A percentile compares a stretch with the other conserved stretches of the same genome.
phyloP scores from a whole-genome alignment of 768 basidiomycete species.

The Termitomyces sp. region DNA sequence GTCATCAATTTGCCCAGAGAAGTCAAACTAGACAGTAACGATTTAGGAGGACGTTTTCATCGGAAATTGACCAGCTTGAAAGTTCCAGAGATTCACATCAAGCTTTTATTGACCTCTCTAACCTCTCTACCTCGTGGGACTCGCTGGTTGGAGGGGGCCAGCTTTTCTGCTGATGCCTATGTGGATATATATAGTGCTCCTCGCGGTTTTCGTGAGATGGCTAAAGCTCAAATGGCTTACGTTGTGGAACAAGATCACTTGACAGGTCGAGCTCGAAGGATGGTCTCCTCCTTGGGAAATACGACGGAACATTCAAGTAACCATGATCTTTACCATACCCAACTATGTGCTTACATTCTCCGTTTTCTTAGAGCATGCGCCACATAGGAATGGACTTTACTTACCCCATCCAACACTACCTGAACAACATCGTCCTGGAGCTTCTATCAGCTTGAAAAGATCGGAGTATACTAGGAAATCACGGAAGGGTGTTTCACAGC shows the following conservation, averaged over 20 bases:
- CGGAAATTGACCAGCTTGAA: conserved; percentile 57
- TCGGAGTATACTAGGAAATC: conserved; percentile 1
- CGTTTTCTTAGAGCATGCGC: conserved; percentile 13
- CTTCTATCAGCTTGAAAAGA: not conserved
- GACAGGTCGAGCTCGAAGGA: conserved; percentile 55
- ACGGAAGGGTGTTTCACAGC: conserved; percentile 18
- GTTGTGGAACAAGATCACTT: conserved; percentile 62
- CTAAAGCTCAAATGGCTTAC: conserved; percentile 57
- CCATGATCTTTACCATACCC: not conserved
- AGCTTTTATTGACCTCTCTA: conserved; percentile 42
- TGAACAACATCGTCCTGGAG: not conserved
- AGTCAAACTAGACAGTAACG: conserved; percentile 64
- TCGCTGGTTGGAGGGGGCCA: conserved; percentile 66
- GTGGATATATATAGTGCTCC: conserved; percentile 71
- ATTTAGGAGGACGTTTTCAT: conserved; percentile 65
- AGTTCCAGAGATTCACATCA: conserved; percentile 45
- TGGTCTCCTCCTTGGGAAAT: conserved; percentile 32
- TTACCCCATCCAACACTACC: conserved; percentile 28
- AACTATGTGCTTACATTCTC: not conserved
- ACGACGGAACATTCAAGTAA: conserved; percentile 14
- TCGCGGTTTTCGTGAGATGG: conserved; percentile 44
- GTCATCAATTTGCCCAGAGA: conserved; percentile 54
- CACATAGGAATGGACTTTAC: conserved; percentile 48
- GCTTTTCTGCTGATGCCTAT: conserved; percentile 44
- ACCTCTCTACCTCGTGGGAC: conserved; percentile 30